phyloP scores from a whole-genome alignment of 352 stramenopile species.

The Globisporangium acanthophoron region DNA sequence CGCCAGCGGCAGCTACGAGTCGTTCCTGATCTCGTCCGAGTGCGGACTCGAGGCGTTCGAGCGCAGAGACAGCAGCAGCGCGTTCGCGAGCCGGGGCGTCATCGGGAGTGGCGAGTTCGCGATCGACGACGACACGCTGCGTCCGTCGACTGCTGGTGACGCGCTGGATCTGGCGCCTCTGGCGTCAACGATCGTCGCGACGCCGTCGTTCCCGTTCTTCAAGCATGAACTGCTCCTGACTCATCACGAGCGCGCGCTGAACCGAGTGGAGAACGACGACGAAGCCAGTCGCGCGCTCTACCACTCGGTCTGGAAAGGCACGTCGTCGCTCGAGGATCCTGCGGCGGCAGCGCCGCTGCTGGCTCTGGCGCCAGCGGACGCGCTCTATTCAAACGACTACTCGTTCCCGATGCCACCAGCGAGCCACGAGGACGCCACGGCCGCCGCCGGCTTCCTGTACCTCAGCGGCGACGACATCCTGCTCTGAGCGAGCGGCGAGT shows the following conservation, averaged over 20 bases:
- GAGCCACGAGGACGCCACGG: neutral
- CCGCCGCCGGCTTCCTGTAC: neutral
- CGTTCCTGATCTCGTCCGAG: neutral
- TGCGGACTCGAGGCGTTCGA: neutral
- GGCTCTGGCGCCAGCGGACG: neutral
- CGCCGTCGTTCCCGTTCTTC: too few relatives aligned
- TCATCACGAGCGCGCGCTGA: neutral
- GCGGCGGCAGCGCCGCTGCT: neutral
- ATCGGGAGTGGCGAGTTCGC: too few relatives aligned
- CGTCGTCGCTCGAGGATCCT: too few relatives aligned
- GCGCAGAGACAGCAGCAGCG: too few relatives aligned
- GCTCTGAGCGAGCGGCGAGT: neutral
- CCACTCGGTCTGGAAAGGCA: slow-evolving; percentile 5
- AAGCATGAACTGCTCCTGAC: neutral
- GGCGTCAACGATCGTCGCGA: neutral
- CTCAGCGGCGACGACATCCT: neutral
- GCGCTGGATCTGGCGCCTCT: neutral
- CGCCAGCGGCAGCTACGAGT: neutral
- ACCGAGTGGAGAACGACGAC: neutral
- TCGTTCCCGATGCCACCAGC: neutral
- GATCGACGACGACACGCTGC: neutral
- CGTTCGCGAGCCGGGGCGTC: too few relatives aligned
- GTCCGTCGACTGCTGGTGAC: too few relatives aligned
- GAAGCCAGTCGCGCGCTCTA: neutral
- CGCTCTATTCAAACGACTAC: neutral